Base-by-base conservation (phyloP, 805 yeast genomes). In the Myxozyma lipomycoides region DNA sequence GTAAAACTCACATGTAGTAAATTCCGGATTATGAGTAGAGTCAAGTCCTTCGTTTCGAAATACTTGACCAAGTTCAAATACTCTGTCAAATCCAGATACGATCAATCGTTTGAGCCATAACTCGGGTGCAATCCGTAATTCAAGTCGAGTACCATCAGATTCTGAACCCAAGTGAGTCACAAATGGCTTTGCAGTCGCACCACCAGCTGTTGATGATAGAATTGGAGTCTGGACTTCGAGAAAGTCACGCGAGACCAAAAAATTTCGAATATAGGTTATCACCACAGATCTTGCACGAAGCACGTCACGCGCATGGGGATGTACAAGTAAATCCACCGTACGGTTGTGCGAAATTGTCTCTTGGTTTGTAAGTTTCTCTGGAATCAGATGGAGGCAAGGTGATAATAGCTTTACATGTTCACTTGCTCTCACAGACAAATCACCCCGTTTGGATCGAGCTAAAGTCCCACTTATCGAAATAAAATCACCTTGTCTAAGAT, bases 41-140 rank as follows among this genome's bases (percentile, higher is more conserved):
- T 91, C 98, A 25, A 91, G 75, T 4, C 97, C 96, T 69, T 93
- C 98, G 62, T 93, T 93, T 61, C 98, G 74, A 67, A 90, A 93
- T 41, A 76, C 82, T 46, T 78, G 76, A 0, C 97, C 97, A 46
- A 93, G 78, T 63, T 93, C 98, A 67, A 79, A 93, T 1, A 93
- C 83, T 58, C 78, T 80, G 59, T 90, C 95, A 62, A 90, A 80
- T 1, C 98, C 98, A 5, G 86, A 76, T 30, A 91, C 81, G 1
- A 89, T 78, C 45, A 93, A 69, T 57, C 85, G 77, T 64, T 93
- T 93, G 48, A 93, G 75, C 96, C 96, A 93, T 35, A 93, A 70
- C 63, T 91, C 98, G 0, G 98, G 98, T 0, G 98, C 97, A 1
- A 93, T 91, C 39, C 98, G 71, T 40, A 93, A 67, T 48, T 78